Conservation (phyloP, 202 grass and related monocot species). For the Hordeum pubiflorum region DNA sequence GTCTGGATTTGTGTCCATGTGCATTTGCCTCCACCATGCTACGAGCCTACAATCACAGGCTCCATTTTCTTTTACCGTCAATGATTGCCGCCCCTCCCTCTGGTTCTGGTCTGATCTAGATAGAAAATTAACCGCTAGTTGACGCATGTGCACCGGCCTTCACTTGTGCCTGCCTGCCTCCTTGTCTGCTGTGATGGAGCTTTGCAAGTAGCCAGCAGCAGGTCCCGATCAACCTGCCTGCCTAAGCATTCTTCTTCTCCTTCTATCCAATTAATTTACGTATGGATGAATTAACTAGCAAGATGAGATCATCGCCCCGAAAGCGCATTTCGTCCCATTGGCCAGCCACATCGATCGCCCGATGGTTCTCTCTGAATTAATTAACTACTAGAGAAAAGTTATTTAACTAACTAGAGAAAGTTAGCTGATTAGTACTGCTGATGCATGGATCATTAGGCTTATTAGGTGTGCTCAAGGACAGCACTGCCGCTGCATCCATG, state of each 20-base stretch:
- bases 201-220: conserved; percentile 13
- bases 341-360: not conserved
- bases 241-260: not conserved
- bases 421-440: not conserved
- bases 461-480: not conserved
- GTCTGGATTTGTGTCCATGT: conserved; percentile 9
- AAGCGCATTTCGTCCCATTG: not conserved
- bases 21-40: not conserved
- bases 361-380: not conserved
- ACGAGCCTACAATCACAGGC: not conserved
- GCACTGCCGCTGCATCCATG: not conserved
- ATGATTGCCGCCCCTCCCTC: conserved; percentile 5
- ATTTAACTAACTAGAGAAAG: not conserved
- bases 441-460: conserved; percentile 6
- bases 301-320: not conserved
- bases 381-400: not conserved
- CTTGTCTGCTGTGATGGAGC: conserved; percentile 15
- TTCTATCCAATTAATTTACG: too few relatives aligned
- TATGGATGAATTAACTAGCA: not conserved
- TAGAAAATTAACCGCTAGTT: not conserved
- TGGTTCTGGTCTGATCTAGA: not conserved
- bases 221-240: not conserved
- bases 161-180: not conserved
- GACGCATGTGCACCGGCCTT: conserved; percentile 7
- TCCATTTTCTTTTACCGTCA: not conserved